These are phyloP conservation scores for Mycena vulgaris DNA, from an alignment of 768 basidiomycete genomes.

Conservation along the genomic window DNA sequence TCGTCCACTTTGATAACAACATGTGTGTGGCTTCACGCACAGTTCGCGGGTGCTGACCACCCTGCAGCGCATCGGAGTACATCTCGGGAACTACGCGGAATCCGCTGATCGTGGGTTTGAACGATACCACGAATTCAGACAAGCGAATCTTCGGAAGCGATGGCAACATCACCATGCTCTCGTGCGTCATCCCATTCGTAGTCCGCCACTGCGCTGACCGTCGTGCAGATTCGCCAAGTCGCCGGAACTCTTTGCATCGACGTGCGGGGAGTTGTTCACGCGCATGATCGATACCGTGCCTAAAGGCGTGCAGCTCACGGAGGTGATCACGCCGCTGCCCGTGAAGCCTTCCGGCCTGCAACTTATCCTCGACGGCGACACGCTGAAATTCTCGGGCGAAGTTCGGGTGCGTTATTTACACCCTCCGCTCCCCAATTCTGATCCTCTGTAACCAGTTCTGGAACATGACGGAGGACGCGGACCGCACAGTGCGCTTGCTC, in stretches of 20 bases:
- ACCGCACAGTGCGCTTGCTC: not conserved
- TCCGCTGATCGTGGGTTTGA: constrained; percentile 16
- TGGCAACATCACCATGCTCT: constrained; percentile 18
- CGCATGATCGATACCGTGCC: constrained; percentile 31
- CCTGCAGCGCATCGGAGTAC: constrained; percentile 18
- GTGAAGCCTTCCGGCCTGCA: constrained; percentile 9
- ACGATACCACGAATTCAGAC: constrained; percentile 23
- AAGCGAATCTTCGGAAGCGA: constrained; percentile 29
- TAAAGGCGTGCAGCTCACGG: constrained; percentile 13
- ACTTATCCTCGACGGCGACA: not conserved
- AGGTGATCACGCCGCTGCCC: constrained; percentile 19
- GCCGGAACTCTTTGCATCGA: constrained; percentile 5
- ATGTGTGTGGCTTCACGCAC: not conserved
- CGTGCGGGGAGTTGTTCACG: constrained; percentile 11
- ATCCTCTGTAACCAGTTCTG: too few species aligned
- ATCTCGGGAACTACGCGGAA: constrained; percentile 12
- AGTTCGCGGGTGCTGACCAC: not conserved
- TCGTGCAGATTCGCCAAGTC: constrained; percentile 9
- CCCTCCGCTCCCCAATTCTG: too few species aligned
- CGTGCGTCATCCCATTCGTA: not conserved
- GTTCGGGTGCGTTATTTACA: too few species aligned
- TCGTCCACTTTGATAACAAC: constrained; percentile 25
- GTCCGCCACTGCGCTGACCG: not conserved
- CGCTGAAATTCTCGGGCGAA: not conserved
- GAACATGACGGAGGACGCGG: not conserved